Percentiles rank a stretch among this genome's conserved stretches.
Conservation (phyloP, 2,329 filamentous ascomycete genomes). For the Endocalyx cinctus region DNA sequence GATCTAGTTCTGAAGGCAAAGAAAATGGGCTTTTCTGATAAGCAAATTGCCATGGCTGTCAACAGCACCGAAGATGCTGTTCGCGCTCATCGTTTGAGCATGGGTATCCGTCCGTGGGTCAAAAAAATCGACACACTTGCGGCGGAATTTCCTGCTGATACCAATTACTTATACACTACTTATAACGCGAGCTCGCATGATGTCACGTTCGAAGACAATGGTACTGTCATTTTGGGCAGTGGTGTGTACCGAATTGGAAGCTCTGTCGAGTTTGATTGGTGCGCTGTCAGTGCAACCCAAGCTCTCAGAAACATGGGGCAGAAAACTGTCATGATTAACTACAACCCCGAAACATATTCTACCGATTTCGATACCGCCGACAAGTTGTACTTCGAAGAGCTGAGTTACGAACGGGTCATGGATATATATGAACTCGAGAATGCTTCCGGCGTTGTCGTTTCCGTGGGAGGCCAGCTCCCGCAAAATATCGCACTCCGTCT, state of each 20-base stretch:
- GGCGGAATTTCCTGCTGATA: constrained; percentile 91
- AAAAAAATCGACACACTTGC: constrained; percentile 98
- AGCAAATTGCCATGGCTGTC: constrained; percentile 84
- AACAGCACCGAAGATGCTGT: constrained; percentile 86
- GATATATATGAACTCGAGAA: constrained; percentile 95
- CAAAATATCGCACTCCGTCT: constrained; percentile 96
- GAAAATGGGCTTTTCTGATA: constrained; percentile 96
- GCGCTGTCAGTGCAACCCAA: constrained; percentile 83
- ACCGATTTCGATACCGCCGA: constrained; percentile 91
- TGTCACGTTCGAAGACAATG: constrained; percentile 88
- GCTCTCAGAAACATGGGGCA: constrained; percentile 81
- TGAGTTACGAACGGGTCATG: constrained; percentile 97
- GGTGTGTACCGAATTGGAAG: constrained; percentile 97
- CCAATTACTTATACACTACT: constrained; percentile 95
- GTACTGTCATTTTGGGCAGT: constrained; percentile 82
- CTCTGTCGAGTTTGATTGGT: constrained; percentile 99
- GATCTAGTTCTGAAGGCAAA: constrained; percentile 88
- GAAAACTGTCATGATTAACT: constrained; percentile 98
- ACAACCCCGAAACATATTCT: constrained; percentile 73
- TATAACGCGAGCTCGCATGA: constrained; percentile 96
- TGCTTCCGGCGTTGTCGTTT: constrained; percentile 84
- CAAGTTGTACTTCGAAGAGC: constrained; percentile 92
- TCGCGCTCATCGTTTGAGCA: constrained; percentile 75
- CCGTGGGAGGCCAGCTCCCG: constrained; percentile 90
- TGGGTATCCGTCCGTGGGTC: constrained; percentile 90